Evolutionary conservation across 2,329 filamentous ascomycete genomes (phyloP), one percentile per base, ranked within the genome.

Genomic region (Microdochium nivale): DNA sequence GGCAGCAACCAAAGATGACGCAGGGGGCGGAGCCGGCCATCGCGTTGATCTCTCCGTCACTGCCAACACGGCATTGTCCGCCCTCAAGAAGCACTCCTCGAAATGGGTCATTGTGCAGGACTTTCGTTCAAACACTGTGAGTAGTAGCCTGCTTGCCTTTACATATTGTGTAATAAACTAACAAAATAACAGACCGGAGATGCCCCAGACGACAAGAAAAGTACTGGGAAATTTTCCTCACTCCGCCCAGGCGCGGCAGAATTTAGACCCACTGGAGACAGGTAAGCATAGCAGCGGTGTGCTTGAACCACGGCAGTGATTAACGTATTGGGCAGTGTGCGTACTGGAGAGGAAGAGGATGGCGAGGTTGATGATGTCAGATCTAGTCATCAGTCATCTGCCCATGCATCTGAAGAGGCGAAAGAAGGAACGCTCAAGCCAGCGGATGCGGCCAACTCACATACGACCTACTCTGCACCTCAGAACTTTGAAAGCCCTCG

Each of bases 31-130:
- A 56, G 75, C 79, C 49, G 80, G 81, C 40, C 73, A 80, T 50
- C 79, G 87, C 50, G 81, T 85, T n/a, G 88, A 92, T 68, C 70
- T 92, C 47, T 84, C 87, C 44, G 82, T 90, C 19, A 81, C 86
- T 9, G 86, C 87, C 1, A 83, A 84, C 60, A 87, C 86, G 14
- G 78, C 87, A 21, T 76, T 86, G 59, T 87, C 83, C 16, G 83
- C 86, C 54, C 73, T 92, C 50, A 83, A 84, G 63, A 84, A 79
- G 59, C 74, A 80, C 55, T 80, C 86, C 57, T 72, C 78, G 44
- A 78, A 80, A 64, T 90, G 86, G 86, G 78, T 90, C 30, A 78
- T 88, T 67, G 84, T 88, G 35, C 85, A 88, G 61, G 83, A 83
- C 43, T 92, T 91, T 70, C 74, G 81, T 37, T 75, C 79, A 54